These are phyloP conservation scores for Boletus insuetus DNA, from an alignment of 768 basidiomycete species.

Conservation along the genomic window DNA sequence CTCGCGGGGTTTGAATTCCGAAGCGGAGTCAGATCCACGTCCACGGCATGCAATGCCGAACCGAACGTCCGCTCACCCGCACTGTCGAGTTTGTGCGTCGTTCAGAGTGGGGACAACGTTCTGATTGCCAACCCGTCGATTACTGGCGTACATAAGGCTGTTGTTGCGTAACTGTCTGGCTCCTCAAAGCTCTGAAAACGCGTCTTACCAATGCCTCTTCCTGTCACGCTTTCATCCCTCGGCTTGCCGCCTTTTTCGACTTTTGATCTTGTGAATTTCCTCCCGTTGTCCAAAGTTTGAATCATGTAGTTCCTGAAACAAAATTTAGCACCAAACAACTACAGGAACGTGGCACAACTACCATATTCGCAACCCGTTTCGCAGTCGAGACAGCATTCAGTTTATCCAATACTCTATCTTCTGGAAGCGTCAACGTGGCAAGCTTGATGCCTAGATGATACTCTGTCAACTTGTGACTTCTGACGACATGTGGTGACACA, in stretches of 20 bases:
- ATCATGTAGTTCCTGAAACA: constrained; percentile 72
- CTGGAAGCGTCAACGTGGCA: constrained; percentile 70
- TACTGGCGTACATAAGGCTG: not conserved
- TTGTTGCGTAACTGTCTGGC: not conserved
- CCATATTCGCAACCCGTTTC: constrained; percentile 92
- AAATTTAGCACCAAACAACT: constrained; percentile 1
- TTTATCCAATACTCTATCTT: constrained; percentile 77
- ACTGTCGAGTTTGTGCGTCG: too few species aligned
- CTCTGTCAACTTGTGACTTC: not conserved
- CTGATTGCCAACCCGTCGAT: not conserved
- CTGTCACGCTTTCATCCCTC: constrained; percentile 1
- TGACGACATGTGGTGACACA: constrained; percentile 38
- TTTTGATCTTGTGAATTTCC: constrained; percentile 73
- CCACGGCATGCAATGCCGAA: constrained; percentile 15
- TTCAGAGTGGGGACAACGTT: not conserved
- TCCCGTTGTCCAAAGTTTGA: constrained; percentile 88
- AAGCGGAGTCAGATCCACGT: constrained; percentile 17
- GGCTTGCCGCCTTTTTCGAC: constrained; percentile 19
- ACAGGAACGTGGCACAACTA: constrained; percentile 27
- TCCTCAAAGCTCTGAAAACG: not conserved
- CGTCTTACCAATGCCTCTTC: constrained; percentile 8
- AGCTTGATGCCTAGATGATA: constrained; percentile 62
- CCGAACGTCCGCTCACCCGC: too few species aligned
- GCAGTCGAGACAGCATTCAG: constrained; percentile 90
- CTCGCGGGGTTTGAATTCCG: constrained; percentile 13